phyloP scores from a whole-genome alignment of 495 filamentous ascomycete genomes.

The Aspergillus baeticus region DNA sequence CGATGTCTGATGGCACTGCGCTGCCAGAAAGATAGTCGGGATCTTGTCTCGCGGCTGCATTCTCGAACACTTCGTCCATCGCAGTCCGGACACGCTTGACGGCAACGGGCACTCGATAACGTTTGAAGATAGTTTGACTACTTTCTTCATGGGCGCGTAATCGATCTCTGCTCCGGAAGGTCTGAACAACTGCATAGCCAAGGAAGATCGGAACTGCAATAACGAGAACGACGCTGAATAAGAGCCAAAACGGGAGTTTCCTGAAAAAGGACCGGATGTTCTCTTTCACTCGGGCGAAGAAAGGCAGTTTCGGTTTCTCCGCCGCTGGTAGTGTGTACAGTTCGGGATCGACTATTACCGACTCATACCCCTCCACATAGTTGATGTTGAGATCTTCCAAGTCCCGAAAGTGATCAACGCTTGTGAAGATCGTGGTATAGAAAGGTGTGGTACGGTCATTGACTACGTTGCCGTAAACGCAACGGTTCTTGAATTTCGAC shows the following conservation, averaged over 20 bases:
- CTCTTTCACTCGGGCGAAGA: constrained; percentile 27
- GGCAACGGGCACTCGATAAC: constrained; percentile 75
- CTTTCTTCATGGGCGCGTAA: constrained; percentile 76
- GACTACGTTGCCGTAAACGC: constrained; percentile 77
- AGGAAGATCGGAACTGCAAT: constrained; percentile 69
- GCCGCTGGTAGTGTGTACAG: constrained; percentile 53
- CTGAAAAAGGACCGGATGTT: constrained; percentile 31
- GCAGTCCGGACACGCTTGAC: constrained; percentile 68
- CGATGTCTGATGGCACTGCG: neutral
- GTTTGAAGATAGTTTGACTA: constrained; percentile 57
- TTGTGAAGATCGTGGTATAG: constrained; percentile 77
- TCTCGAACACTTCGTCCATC: constrained; percentile 73
- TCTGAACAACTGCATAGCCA: constrained; percentile 73
- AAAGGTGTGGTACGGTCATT: constrained; percentile 80
- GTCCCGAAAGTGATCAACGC: constrained; percentile 70
- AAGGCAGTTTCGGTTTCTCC: constrained; percentile 32
- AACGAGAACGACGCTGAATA: constrained; percentile 65
- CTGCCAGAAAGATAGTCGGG: constrained; percentile 57
- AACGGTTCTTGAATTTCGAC: constrained; percentile 66
- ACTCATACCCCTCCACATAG: constrained; percentile 70
- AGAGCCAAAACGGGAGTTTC: constrained; percentile 55
- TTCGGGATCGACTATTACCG: constrained; percentile 70
- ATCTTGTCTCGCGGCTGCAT: constrained; percentile 59
- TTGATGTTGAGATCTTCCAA: constrained; percentile 64
- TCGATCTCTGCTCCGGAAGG: constrained; percentile 64